Evolutionary conservation across 2,329 filamentous ascomycete species (phyloP).

Genomic region (Davidsoniella eucalypti): DNA sequence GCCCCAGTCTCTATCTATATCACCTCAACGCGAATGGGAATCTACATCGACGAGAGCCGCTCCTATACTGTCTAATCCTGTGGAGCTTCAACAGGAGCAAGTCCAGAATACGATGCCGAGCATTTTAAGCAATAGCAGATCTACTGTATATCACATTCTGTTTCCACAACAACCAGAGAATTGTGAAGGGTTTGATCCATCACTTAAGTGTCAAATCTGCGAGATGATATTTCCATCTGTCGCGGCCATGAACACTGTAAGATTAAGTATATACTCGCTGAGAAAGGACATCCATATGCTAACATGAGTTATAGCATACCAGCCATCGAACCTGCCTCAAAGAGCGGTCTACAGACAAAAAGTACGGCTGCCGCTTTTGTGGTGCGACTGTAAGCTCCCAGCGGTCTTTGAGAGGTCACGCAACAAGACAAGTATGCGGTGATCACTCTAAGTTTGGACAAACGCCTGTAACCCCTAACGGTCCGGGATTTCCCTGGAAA

Average conservation of each 20-base stretch:
- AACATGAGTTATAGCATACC: constrained; percentile 19
- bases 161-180: neutral
- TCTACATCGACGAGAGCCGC: too few relatives aligned
- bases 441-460: constrained; percentile 17
- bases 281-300: neutral
- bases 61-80: too few relatives aligned
- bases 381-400: constrained; percentile 22
- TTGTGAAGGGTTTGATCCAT: neutral
- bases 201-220: constrained; percentile 13
- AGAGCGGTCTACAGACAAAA: constrained; percentile 6
- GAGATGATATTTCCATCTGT: constrained; percentile 12
- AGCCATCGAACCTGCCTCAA: constrained; percentile 21
- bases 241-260: constrained; percentile 12
- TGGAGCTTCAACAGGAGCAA: too few relatives aligned
- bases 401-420: constrained; percentile 29
- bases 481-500: neutral
- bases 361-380: constrained; percentile 27
- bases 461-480: neutral
- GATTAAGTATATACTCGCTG: neutral
- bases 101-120: too few relatives aligned
- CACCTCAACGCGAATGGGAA: too few relatives aligned
- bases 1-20: too few relatives aligned
- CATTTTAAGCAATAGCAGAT: neutral
- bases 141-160: neutral
- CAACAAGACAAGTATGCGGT: constrained; percentile 30